Base-by-base conservation (phyloP, 2,329 filamentous ascomycete genomes). In the Colletotrichum caudatum region DNA sequence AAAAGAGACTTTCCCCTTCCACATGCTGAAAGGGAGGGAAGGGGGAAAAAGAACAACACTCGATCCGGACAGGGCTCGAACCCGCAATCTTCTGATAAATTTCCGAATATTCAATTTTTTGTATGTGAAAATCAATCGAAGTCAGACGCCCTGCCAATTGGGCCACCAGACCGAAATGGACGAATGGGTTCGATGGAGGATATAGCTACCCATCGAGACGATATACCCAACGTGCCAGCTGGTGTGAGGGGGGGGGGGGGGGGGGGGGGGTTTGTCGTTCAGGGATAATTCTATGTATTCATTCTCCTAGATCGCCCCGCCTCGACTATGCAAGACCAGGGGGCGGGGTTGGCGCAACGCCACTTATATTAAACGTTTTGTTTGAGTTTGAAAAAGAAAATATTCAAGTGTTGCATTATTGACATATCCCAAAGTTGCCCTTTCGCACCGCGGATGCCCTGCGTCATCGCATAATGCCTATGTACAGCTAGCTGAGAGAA, bases 401-500 rank as follows among this genome's bases (percentile, higher is more conserved):
- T 23, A 48, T n/a, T n/a, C n/a, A 16, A 20, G 14, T 41, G 63
- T 64, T 64, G 57, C 2, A 37, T 37, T 33, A 68, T 64, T 64
- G 66, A 29, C 48, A 58, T 51, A 20, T 8, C 18, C 5, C 29
- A 4, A 58, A 14, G 63, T 54, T 48, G 37, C 35, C 44, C n/a
- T 20, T 68, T 20, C 64, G 50, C 59, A 39, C 48, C 58, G 39
- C 26, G 29, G 56, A 29, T 54, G 64, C 20, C 18, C 23, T 61
- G 46, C 60, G 57, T 37, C 46, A n/a, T 26, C 46, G 46, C 46
- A n/a, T 20, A 44, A 44, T 54, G 33, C 11, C 5, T 66, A 61
- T 53, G 14, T 54, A 44, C 35, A 61, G 46, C 46, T 16, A 61
- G 46, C 46, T 16, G 48, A 37, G 46, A 60, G 12, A 53, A 35